These are phyloP conservation scores for Malus hybrid DNA, from an alignment of 331 rosid genomes.

Conservation along the genomic window DNA sequence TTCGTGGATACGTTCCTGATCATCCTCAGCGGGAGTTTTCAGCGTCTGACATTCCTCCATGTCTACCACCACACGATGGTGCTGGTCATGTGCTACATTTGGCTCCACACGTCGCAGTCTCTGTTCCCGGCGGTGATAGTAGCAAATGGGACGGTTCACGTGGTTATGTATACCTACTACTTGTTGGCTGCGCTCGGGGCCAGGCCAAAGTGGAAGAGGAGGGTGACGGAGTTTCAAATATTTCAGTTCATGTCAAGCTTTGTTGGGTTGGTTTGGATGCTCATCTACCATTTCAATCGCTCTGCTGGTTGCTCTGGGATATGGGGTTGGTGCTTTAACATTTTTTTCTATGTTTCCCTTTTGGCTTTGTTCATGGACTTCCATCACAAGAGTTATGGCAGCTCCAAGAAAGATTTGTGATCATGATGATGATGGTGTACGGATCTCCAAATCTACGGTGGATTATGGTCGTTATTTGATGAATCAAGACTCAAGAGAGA, in stretches of 20 bases:
- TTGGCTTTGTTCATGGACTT: slow-evolving; percentile 62
- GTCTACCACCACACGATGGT: slow-evolving; percentile 90
- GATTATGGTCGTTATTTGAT: neutral
- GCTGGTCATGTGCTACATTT: slow-evolving; percentile 58
- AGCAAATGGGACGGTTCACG: slow-evolving; percentile 65
- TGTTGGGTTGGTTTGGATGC: slow-evolving; percentile 53
- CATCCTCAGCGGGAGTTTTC: slow-evolving; percentile 42
- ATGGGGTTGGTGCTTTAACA: slow-evolving; percentile 76
- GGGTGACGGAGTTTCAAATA: slow-evolving; percentile 72
- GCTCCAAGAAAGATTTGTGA: slow-evolving; percentile 7
- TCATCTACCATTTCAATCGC: slow-evolving; percentile 41
- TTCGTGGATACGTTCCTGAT: slow-evolving; percentile 67
- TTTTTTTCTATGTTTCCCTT: slow-evolving; percentile 68
- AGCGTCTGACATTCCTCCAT: slow-evolving; percentile 83
- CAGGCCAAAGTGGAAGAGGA: slow-evolving; percentile 77
- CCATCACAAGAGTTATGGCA: slow-evolving; percentile 57
- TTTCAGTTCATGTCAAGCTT: slow-evolving; percentile 75
- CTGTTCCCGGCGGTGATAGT: slow-evolving; percentile 72
- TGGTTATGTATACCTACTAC: slow-evolving; percentile 79
- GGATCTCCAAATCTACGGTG: neutral
- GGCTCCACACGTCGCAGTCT: slow-evolving; percentile 68
- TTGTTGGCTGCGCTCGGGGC: slow-evolving; percentile 44
- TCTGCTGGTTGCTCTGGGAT: slow-evolving; percentile 60
- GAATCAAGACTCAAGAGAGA: neutral
- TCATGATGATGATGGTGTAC: neutral